Percentiles rank a stretch among this genome's conserved stretches.
These are phyloP conservation scores for Taphrina sp. DNA, from an alignment of 1,139 yeast genomes.

Conservation along the genomic window DNA sequence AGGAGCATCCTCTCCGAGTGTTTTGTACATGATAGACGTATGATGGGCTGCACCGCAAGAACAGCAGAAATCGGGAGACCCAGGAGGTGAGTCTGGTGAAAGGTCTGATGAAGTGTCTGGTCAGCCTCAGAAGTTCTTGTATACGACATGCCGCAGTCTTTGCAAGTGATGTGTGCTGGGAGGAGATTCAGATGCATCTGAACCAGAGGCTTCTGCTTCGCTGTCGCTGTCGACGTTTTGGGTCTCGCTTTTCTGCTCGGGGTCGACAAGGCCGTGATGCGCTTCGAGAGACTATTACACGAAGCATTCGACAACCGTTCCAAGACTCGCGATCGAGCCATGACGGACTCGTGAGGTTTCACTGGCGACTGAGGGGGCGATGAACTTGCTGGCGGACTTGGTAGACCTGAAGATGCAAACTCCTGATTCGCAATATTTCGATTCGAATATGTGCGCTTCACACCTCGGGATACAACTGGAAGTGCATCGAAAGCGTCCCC, in stretches of 20 bases:
- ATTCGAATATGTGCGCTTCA: slow-evolving; percentile 19
- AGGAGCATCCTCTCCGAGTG: not conserved
- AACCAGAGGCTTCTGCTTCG: slow-evolving; percentile 11
- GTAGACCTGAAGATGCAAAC: not conserved
- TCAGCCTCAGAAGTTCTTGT: slow-evolving; percentile 15
- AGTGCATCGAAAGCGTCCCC: slow-evolving; percentile 9
- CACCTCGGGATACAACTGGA: slow-evolving; percentile 10
- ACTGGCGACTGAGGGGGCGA: slow-evolving; percentile 20
- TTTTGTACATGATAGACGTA: not conserved
- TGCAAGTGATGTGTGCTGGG: slow-evolving; percentile 28
- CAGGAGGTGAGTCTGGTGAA: slow-evolving; percentile 6
- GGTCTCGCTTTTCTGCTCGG: not conserved
- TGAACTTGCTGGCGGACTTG: slow-evolving; percentile 23
- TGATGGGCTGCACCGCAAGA: too few relatives aligned
- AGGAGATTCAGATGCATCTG: slow-evolving; percentile 27
- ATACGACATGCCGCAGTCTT: slow-evolving; percentile 28
- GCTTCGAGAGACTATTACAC: not conserved
- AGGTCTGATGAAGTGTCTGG: slow-evolving; percentile 9
- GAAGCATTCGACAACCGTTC: not conserved
- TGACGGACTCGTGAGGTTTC: not conserved
- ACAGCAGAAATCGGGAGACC: not conserved
- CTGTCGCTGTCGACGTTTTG: not conserved
- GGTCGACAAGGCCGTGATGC: slow-evolving; percentile 7
- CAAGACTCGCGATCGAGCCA: not conserved
- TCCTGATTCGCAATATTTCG: slow-evolving; percentile 3